phyloP scores from a whole-genome alignment of 129 eudicot genomes.

The Rutidosis leptorrhynchoides region DNA sequence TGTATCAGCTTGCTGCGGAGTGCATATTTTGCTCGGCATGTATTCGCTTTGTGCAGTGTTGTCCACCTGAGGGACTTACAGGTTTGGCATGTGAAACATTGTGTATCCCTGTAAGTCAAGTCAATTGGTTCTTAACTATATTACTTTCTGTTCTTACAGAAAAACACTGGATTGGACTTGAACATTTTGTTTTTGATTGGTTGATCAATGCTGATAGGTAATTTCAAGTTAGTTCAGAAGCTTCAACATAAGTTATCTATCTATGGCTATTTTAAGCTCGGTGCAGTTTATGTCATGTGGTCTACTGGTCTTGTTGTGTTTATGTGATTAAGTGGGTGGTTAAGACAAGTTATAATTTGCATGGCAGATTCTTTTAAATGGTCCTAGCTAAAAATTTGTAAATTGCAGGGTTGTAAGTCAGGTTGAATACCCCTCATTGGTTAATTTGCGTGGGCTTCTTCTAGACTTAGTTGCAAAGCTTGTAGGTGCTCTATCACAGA shows the following conservation, averaged over 20 bases:
- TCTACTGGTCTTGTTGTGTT: not conserved
- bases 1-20: slow-evolving; percentile 81
- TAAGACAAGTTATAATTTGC: too few relatives aligned
- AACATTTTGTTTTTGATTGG: slow-evolving; percentile 95
- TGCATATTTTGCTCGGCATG: slow-evolving; percentile 96
- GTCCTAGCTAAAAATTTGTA: not conserved
- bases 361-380: not conserved
- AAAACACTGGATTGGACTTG: slow-evolving; percentile 89
- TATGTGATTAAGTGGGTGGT: not conserved
- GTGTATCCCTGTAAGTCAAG: slow-evolving; percentile 15
- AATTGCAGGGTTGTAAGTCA: slow-evolving; percentile 87
- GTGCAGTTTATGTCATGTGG: not conserved
- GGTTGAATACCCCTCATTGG: slow-evolving; percentile 86
- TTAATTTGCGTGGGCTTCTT: slow-evolving; percentile 79
- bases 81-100: slow-evolving; percentile 40
- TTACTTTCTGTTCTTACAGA: slow-evolving; percentile 43
- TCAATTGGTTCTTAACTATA: slow-evolving; percentile 6
- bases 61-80: slow-evolving; percentile 89
- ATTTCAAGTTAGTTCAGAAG: slow-evolving; percentile 25
- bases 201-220: slow-evolving; percentile 96
- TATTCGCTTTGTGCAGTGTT: slow-evolving; percentile 87
- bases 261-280: not conserved
- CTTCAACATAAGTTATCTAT: slow-evolving; percentile 5
- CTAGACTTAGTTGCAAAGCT: slow-evolving; percentile 88
- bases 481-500: slow-evolving; percentile 80